phyloP scores from a whole-genome alignment of 2,329 filamentous ascomycete genomes.

The Exophiala phaeomuriformis region DNA sequence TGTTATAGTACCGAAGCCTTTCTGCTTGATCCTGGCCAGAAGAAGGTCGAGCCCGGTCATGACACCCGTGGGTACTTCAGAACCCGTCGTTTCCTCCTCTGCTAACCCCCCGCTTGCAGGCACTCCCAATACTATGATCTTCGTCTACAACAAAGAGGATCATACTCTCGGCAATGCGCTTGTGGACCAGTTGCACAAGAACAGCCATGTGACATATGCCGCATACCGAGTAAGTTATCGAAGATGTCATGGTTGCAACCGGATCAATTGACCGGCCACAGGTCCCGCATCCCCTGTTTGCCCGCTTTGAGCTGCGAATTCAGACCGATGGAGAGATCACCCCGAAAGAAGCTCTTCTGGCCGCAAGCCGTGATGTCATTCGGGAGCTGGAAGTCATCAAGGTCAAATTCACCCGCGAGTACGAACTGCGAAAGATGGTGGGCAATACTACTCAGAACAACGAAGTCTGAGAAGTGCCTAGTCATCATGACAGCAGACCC shows the following conservation, averaged over 20 bases:
- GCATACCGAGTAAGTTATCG: conserved; percentile 72
- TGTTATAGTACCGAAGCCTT: conserved; percentile 79
- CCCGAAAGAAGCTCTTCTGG: conserved; percentile 80
- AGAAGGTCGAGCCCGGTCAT: conserved; percentile 81
- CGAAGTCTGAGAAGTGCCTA: neutral
- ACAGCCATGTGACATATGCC: conserved; percentile 77
- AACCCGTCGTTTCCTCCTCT: neutral
- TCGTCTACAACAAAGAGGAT: conserved; percentile 93
- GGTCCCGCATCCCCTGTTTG: conserved; percentile 41
- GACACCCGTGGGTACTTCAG: conserved; percentile 68
- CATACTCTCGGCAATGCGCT: conserved; percentile 92
- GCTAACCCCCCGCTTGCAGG: conserved; percentile 45
- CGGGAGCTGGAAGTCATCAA: conserved; percentile 71
- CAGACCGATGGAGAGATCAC: conserved; percentile 85
- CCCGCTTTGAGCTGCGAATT: conserved; percentile 65
- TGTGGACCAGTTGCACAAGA: conserved; percentile 74
- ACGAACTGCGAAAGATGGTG: conserved; percentile 79
- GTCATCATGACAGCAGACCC: neutral
- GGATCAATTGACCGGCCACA: conserved; percentile 21
- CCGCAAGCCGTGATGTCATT: conserved; percentile 74
- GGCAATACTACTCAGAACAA: conserved; percentile 49
- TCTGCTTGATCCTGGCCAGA: conserved; percentile 77
- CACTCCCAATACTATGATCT: conserved; percentile 90
- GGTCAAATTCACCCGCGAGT: conserved; percentile 87
- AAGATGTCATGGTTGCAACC: neutral